Percentiles rank a stretch among this genome's conserved stretches.
Conservation (phyloP, 352 stramenopile species). For the Globisporangium canariense region DNA sequence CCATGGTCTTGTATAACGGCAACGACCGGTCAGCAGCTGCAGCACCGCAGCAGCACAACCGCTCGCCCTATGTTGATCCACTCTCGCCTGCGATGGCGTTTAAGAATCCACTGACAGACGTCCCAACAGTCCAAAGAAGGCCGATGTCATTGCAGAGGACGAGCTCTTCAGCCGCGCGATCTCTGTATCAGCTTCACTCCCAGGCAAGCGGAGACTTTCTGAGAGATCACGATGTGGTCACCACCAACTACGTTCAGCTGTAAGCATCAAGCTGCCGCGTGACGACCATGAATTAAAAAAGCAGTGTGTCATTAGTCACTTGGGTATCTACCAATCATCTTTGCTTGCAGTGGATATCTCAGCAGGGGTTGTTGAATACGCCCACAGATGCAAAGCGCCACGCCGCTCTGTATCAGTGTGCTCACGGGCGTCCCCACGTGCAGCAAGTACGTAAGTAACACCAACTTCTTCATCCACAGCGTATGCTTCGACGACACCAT, state of each 20-base stretch:
- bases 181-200: conserved; percentile 3
- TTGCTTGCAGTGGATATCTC: too few species aligned
- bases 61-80: background rate
- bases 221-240: background rate
- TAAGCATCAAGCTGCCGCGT: background rate
- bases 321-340: too few species aligned
- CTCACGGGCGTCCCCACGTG: too few species aligned
- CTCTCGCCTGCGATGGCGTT: background rate
- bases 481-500: too few species aligned
- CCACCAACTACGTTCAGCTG: conserved; percentile 1
- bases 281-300: too few species aligned
- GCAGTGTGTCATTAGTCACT: too few species aligned
- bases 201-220: background rate
- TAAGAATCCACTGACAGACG: background rate
- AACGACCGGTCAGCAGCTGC: background rate
- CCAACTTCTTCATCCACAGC: too few species aligned
- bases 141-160: background rate
- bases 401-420: too few species aligned
- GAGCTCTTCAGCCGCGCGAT: background rate
- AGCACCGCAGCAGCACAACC: background rate
- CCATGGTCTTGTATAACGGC: conserved; percentile 3
- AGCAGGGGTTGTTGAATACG: too few species aligned
- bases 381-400: too few species aligned
- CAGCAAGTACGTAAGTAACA: too few species aligned
- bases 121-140: background rate